Evolutionary conservation across 148 eudicot genomes (phyloP).

Genomic region (Simmondsia chinensis): DNA sequence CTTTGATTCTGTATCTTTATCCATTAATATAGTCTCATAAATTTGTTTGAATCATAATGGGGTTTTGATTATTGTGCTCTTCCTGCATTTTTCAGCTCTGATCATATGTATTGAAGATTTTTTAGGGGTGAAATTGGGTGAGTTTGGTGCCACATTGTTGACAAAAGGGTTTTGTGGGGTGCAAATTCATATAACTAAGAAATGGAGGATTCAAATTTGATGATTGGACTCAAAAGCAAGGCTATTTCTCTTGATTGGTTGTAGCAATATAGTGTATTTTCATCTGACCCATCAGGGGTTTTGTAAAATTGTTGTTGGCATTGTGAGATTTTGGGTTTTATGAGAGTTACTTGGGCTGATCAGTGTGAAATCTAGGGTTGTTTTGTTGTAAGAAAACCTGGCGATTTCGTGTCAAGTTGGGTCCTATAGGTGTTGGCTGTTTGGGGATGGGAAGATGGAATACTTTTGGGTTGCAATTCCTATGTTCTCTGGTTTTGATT

Average conservation of each 20-base stretch:
- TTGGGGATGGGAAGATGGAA: constrained; percentile 56
- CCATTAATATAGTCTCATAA: constrained; percentile 4
- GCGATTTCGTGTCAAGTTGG: constrained; percentile 33
- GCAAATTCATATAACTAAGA: neutral
- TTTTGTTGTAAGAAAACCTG: constrained; percentile 34
- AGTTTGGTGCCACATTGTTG: constrained; percentile 15
- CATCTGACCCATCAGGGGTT: constrained; percentile 2
- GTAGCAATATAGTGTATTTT: constrained; percentile 19
- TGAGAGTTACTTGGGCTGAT: constrained; percentile 5
- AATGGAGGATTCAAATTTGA: constrained; percentile 36
- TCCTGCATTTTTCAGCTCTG: constrained; percentile 17
- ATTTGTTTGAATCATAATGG: too few species aligned
- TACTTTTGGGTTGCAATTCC: constrained; percentile 28
- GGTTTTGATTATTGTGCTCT: constrained; percentile 12
- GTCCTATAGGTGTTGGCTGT: constrained; percentile 34
- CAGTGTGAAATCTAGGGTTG: constrained; percentile 31
- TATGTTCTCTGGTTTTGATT: constrained; percentile 40
- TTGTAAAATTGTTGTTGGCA: constrained; percentile 6
- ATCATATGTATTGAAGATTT: constrained; percentile 17
- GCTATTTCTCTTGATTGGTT: constrained; percentile 13
- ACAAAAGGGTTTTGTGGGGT: constrained; percentile 1
- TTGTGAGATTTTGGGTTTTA: neutral
- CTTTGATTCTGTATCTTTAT: constrained; percentile 20
- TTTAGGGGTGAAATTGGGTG: constrained; percentile 17
- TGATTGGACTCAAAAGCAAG: constrained; percentile 21